phyloP scores from a whole-genome alignment of 257 asterid genomes.

The Vinca minor region DNA sequence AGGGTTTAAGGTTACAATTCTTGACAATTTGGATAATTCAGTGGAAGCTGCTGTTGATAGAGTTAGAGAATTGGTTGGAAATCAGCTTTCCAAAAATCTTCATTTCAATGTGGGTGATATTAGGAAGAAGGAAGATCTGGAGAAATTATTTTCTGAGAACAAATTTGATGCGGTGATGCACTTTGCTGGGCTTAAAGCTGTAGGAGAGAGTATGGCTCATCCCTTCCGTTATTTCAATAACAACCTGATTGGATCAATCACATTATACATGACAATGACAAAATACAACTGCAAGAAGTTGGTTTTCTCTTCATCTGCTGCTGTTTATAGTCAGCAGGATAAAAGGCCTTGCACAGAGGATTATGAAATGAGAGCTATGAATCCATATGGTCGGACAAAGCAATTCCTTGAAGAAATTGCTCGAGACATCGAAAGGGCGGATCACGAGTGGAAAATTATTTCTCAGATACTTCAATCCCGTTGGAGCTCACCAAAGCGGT shows the following conservation, averaged over 20 bases:
- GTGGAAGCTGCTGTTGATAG: slow-evolving; percentile 65
- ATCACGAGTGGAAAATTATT: slow-evolving; percentile 69
- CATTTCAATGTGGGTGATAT: slow-evolving; percentile 80
- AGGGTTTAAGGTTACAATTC: slow-evolving; percentile 62
- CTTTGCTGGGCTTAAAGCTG: slow-evolving; percentile 97
- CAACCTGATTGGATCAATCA: slow-evolving; percentile 77
- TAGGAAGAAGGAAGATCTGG: slow-evolving; percentile 80
- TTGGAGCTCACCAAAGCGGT: slow-evolving; percentile 94
- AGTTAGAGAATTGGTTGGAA: slow-evolving; percentile 48
- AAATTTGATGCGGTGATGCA: slow-evolving; percentile 85
- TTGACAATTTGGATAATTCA: slow-evolving; percentile 77
- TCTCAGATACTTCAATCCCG: slow-evolving; percentile 90
- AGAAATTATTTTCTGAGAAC: slow-evolving; percentile 52
- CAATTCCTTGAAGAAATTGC: slow-evolving; percentile 86
- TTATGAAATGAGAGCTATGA: slow-evolving; percentile 77
- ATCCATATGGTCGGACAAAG: slow-evolving; percentile 97
- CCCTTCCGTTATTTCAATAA: slow-evolving; percentile 86
- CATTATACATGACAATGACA: slow-evolving; percentile 60
- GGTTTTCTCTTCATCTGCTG: slow-evolving; percentile 95
- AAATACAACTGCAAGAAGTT: slow-evolving; percentile 89
- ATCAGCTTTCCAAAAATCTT: slow-evolving; percentile 54
- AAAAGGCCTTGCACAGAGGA: slow-evolving; percentile 81
- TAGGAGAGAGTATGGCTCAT: slow-evolving; percentile 83
- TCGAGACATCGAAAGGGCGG: slow-evolving; percentile 66
- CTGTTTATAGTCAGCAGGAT: slow-evolving; percentile 93